These are phyloP conservation scores for Lactarius deliciosus DNA, from an alignment of 768 basidiomycete species.

Conservation along the genomic window DNA sequence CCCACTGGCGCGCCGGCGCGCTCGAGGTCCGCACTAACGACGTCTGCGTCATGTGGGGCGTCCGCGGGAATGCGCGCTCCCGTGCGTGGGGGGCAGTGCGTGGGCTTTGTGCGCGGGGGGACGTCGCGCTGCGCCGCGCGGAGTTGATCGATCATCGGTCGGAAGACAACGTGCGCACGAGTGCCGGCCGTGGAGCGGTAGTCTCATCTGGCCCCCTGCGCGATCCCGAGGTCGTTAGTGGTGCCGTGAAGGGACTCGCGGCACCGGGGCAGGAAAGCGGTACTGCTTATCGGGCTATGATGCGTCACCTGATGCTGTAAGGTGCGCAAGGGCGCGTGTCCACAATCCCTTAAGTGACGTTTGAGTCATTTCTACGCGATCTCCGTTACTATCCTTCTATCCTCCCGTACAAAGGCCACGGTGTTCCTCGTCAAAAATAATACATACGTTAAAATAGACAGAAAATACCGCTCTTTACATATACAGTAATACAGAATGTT, in stretches of 20 bases:
- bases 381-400: neutral
- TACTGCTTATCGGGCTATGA: neutral
- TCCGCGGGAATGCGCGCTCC: neutral
- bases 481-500: neutral
- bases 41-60: slow-evolving; percentile 7
- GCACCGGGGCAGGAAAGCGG: too few relatives aligned
- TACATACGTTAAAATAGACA: neutral
- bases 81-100: neutral
- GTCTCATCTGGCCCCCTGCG: neutral
- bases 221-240: neutral
- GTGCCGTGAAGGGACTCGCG: neutral
- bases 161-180: neutral
- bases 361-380: neutral
- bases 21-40: slow-evolving; percentile 6
- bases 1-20: neutral
- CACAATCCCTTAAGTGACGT: neutral
- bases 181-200: neutral
- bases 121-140: slow-evolving; percentile 1
- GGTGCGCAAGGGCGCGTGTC: neutral
- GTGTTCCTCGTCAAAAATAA: neutral
- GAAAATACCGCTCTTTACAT: neutral
- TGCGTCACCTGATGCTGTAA: slow-evolving; percentile 1
- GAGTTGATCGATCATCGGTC: neutral
- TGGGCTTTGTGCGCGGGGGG: neutral
- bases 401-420: neutral